Base-by-base conservation (phyloP, 768 basidiomycete genomes). In the Calocera viscosa region DNA sequence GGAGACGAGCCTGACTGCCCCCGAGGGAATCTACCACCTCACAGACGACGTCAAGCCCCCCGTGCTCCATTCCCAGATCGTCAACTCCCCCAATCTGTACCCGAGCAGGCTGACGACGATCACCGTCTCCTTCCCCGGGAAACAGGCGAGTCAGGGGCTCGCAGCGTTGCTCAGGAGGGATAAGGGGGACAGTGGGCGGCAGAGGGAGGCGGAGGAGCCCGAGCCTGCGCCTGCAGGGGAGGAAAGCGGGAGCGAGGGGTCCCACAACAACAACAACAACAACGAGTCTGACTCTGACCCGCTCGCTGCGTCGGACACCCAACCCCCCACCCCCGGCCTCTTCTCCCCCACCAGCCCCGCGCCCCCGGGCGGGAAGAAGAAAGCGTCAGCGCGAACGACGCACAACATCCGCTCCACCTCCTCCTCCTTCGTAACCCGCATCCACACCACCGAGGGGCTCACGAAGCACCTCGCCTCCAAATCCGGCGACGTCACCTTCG, bases 401-500 rank as follows among this genome's bases (percentile, higher is more conserved):
- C 91, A 91, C 70, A 95, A 89, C 72, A 86, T 96, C 70, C 83
- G 89, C 65, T 91, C 91, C 0, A 93, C 92, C 1, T 91, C 88
- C 3, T 95, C 94, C 26, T 90, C 90, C 1, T 97, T 97, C 76
- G 89, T 97, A 69, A 88, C 90, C 1, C 84, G 94, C 33, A 79
- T 93, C 63, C 92, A 95, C 71, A 86, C 83, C 66, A 80, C 83
- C 43, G 94, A 96, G 73, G 90, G 88, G 49, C 77, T 91, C 67
- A 81, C 80, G 32, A 89, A 85, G 76, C 79, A 79, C 16, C 80
- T 95, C 30, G 83, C 87, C 67, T 82, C 86, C 17, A 90, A 88
- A 74, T 86, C 88, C 67, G 92, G 91, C n/a, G 93, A 95, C 65
- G 81, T 81, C 3, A 89, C 88, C 0, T 93, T 91, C 76, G 75